Evolutionary conservation across 352 stramenopile species (phyloP).

Genomic region (Globisporangium megalacanthum): DNA sequence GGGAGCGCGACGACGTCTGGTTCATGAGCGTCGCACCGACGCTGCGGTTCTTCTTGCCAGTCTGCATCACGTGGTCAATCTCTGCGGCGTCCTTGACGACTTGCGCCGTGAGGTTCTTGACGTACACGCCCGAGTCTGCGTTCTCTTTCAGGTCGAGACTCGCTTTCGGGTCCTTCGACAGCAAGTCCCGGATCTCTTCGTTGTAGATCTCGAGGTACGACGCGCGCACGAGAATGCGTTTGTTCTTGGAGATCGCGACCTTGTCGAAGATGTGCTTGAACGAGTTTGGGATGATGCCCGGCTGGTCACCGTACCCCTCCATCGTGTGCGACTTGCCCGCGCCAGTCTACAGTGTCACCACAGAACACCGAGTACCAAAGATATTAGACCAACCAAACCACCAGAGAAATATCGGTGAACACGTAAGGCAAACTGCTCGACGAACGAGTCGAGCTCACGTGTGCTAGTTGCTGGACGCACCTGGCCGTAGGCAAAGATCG

Average conservation of each 20-base stretch:
- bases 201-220: constrained; percentile 98
- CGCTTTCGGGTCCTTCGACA: constrained; percentile 77
- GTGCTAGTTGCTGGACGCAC: constrained; percentile 46
- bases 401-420: too few species aligned
- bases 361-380: not conserved
- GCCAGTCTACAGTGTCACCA: constrained; percentile 41
- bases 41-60: constrained; percentile 93
- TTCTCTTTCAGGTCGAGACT: constrained; percentile 91
- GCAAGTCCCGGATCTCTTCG: constrained; percentile 95
- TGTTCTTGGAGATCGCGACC: constrained; percentile 84
- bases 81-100: constrained; percentile 87
- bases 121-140: constrained; percentile 88
- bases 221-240: constrained; percentile 94
- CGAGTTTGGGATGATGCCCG: constrained; percentile 87
- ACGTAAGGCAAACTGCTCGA: too few species aligned
- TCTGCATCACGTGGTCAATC: constrained; percentile 90
- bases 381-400: not conserved
- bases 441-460: too few species aligned
- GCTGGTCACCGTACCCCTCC: constrained; percentile 74
- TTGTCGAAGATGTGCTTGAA: constrained; percentile 91
- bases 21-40: constrained; percentile 98
- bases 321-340: constrained; percentile 89
- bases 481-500: constrained; percentile 85
- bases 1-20: constrained; percentile 93
- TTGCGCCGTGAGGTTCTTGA: constrained; percentile 84